phyloP scores from a whole-genome alignment of 225 moss, liverwort and hornwort genomes.

The Bryum argenteum region DNA sequence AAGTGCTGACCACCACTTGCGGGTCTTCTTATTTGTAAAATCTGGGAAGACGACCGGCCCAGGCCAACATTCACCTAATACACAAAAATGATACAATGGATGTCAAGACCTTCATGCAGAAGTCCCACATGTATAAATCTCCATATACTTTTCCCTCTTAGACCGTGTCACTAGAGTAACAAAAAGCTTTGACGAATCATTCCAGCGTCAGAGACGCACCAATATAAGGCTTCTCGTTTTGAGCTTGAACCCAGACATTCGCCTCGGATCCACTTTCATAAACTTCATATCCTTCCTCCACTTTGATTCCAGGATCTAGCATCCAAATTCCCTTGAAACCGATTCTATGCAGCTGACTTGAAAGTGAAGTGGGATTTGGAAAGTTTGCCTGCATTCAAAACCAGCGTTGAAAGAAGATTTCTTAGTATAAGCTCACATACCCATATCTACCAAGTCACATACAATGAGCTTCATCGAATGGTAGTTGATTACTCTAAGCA shows the following conservation, averaged over 20 bases:
- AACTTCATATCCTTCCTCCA: slow-evolving; percentile 64
- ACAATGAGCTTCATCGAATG: neutral
- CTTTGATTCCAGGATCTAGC: slow-evolving; percentile 90
- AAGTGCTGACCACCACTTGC: slow-evolving; percentile 79
- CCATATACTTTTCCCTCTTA: neutral
- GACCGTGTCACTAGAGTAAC: neutral
- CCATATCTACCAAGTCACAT: neutral
- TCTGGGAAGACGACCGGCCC: slow-evolving; percentile 79
- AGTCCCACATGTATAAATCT: neutral
- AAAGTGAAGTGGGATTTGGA: slow-evolving; percentile 57
- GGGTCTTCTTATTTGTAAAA: slow-evolving; percentile 63
- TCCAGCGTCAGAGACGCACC: slow-evolving; percentile 35
- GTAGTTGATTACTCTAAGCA: neutral
- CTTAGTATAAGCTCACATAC: neutral
- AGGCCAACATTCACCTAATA: slow-evolving; percentile 83
- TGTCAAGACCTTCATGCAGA: neutral
- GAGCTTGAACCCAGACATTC: slow-evolving; percentile 67
- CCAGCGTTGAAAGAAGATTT: neutral
- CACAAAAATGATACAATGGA: neutral
- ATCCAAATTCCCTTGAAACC: slow-evolving; percentile 94
- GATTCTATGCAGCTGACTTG: slow-evolving; percentile 55
- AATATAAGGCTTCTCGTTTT: slow-evolving; percentile 57
- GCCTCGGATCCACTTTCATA: slow-evolving; percentile 62
- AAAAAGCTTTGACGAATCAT: neutral
- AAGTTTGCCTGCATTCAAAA: slow-evolving; percentile 53